Evolutionary conservation across 768 basidiomycete species (phyloP).

Genomic region (Infundibulicybe gibba): DNA sequence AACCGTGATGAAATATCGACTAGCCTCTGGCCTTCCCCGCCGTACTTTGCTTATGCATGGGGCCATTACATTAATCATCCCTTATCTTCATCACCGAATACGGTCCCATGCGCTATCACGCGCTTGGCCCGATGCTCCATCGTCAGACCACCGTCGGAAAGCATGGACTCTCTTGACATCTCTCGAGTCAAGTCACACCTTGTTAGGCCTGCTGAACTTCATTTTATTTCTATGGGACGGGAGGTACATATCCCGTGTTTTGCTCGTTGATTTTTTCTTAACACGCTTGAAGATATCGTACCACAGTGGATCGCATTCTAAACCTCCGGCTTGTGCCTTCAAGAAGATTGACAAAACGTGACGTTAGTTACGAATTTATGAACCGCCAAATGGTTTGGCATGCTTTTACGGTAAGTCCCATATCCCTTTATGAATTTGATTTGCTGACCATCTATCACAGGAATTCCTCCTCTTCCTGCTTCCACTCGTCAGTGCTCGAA

Average conservation of each 20-base stretch:
- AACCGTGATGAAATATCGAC: constrained; percentile 6
- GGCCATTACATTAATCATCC: constrained; percentile 66
- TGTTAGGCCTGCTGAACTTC: constrained; percentile 72
- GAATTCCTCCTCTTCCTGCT: constrained; percentile 94
- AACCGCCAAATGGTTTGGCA: constrained; percentile 99
- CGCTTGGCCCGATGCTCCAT: constrained; percentile 91
- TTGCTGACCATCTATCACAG: constrained; percentile 35
- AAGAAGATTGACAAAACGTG: constrained; percentile 62
- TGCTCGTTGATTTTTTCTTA: constrained; percentile 1
- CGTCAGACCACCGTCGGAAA: constrained; percentile 67
- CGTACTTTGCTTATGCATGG: constrained; percentile 64
- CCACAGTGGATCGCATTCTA: constrained; percentile 76
- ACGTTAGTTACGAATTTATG: constrained; percentile 98
- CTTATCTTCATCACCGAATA: constrained; percentile 76
- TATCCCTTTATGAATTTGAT: not conserved
- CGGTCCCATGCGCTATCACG: constrained; percentile 72
- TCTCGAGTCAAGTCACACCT: constrained; percentile 63
- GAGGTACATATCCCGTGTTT: constrained; percentile 36
- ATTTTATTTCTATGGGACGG: constrained; percentile 84
- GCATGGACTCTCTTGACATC: constrained; percentile 68
- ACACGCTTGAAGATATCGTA: constrained; percentile 64
- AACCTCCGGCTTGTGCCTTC: constrained; percentile 72
- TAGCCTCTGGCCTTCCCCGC: constrained; percentile 67
- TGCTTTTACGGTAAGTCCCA: constrained; percentile 80
- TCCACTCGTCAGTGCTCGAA: constrained; percentile 74